phyloP scores from a whole-genome alignment of 331 rosid species.

The Quercus tomentella region DNA sequence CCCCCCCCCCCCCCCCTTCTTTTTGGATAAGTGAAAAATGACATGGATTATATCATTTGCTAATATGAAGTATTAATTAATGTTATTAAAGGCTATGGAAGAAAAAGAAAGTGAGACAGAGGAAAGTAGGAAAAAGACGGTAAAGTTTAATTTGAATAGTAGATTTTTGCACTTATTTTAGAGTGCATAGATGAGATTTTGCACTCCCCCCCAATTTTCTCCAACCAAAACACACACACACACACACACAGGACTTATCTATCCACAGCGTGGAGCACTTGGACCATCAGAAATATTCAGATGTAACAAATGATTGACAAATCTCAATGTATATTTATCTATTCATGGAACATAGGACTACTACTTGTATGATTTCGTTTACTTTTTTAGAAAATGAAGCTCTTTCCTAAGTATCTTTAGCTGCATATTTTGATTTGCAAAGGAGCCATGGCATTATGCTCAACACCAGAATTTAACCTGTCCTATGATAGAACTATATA shows the following conservation, averaged over 20 bases:
- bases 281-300: too few relatives aligned
- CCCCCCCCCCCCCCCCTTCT: fast-evolving
- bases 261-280: too few relatives aligned
- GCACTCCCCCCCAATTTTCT: too few relatives aligned
- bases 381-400: not conserved
- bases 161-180: too few relatives aligned
- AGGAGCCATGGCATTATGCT: not conserved
- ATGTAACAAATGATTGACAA: too few relatives aligned
- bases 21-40: not conserved
- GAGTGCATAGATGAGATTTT: too few relatives aligned
- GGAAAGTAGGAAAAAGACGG: not conserved
- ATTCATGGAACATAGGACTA: not conserved
- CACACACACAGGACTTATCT: too few relatives aligned
- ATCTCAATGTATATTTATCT: too few relatives aligned
- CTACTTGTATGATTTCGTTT: not conserved
- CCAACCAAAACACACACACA: too few relatives aligned
- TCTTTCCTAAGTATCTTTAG: not conserved
- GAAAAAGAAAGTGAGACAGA: not conserved
- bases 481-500: not conserved
- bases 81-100: not conserved
- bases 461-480: not conserved
- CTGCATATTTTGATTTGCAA: not conserved
- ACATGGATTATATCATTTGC: not conserved
- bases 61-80: not conserved
- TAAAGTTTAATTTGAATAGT: too few relatives aligned